Evolutionary conservation across 768 basidiomycete species (phyloP), one percentile per base, ranked within the genome.

Genomic region (Trichaptum fuscoviolaceum): DNA sequence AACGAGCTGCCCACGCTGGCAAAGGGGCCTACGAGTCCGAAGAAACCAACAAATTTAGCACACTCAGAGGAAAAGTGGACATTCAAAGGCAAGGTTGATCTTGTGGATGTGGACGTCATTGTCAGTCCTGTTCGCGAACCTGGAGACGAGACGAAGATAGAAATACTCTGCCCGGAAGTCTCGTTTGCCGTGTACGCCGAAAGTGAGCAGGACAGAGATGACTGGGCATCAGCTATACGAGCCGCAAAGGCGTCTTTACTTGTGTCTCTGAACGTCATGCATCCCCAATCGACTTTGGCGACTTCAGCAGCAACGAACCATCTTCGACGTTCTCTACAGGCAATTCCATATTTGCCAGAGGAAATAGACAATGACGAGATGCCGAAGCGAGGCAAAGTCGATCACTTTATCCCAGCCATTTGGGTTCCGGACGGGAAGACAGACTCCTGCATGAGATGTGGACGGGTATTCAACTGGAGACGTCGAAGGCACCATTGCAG

Each of bases 341-440:
- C 92, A 0, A 75, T 91, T 35, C 90, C 90, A 0, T 87, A 90
- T 71, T 80, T 81, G 1, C 88, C 87, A 0, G 78, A 82, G 1
- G 42, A 52, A 12, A 52, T 52, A 52, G 85, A 87, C 26, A 73
- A 71, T 63, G 79, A 81, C 66, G 71, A 58, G 30, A 74, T 71
- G 57, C 75, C 82, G 69, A 77, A 81, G 70, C 74, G 86, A 57
- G 80, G 81, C 10, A 83, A 79, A 72, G 89, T 91, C 64, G 91
- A 91, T 59, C 87, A 91, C 75, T 96, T 94, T 80, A 86, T 94
- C 1, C 95, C 95, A 5, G 91, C 95, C 0, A 85, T 96, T 26
- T 97, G 95, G 95, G 88, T 96, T 34, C 93, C 95, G 0, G 93
- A 97, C 72, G 84, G 86, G 67, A 91, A 85, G 75, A 89, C 92